Conservation (phyloP, 257 asterid species). For the Forsythia viridissima region DNA sequence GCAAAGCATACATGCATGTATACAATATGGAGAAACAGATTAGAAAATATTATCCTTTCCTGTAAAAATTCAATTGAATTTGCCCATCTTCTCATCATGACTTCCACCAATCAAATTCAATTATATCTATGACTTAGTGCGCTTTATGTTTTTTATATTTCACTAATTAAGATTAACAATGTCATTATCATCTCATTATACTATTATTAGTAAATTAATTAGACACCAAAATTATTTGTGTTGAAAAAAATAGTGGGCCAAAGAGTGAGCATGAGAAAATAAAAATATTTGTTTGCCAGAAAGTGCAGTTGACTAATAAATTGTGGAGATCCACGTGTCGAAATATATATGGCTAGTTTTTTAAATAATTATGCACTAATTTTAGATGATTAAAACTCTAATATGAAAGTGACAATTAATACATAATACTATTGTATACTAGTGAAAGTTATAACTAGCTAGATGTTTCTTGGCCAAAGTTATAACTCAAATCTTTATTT, state of each 20-base stretch:
- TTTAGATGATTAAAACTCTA: too few relatives aligned
- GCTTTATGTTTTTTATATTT: conserved; percentile 16
- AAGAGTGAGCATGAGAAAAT: background rate
- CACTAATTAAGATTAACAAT: conserved; percentile 22
- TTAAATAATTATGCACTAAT: too few relatives aligned
- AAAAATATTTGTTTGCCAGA: too few relatives aligned
- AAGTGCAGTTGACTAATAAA: too few relatives aligned
- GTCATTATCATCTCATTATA: conserved; percentile 8
- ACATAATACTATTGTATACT: too few relatives aligned
- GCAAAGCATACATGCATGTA: background rate
- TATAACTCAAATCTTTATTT: background rate
- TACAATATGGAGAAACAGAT: background rate
- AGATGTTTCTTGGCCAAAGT: too few relatives aligned
- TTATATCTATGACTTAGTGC: background rate
- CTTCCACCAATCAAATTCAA: conserved; percentile 34
- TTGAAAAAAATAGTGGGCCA: background rate
- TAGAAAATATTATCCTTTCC: conserved; percentile 31
- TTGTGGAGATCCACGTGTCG: too few relatives aligned
- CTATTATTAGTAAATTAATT: background rate
- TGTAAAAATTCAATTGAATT: conserved; percentile 29
- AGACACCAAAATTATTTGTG: background rate
- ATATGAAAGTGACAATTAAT: background rate
- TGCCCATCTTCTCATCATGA: conserved; percentile 34
- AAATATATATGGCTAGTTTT: too few relatives aligned
- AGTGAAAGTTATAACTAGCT: too few relatives aligned